Evolutionary conservation across 2,329 filamentous ascomycete genomes (phyloP).

Genomic region (Cladosporium cucumerinum): DNA sequence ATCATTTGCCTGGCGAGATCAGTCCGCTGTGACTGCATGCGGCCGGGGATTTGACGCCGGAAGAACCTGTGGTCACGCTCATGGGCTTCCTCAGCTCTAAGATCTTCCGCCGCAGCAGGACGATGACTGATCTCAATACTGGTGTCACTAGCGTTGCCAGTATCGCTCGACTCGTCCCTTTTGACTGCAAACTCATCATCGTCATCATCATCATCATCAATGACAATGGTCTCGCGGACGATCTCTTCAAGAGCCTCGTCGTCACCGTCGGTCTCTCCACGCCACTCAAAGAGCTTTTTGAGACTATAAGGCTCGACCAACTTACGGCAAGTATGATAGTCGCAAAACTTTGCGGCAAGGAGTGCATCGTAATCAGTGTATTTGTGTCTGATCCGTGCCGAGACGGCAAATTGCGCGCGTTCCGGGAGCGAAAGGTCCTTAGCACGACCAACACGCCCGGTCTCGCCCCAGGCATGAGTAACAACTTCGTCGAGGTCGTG

Average conservation of each 20-base stretch:
- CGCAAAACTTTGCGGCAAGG: slow-evolving; percentile 45
- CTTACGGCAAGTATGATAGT: slow-evolving; percentile 53
- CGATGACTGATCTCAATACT: slow-evolving; percentile 31
- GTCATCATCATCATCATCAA: slow-evolving; percentile 61
- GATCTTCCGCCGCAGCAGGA: slow-evolving; percentile 26
- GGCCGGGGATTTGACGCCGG: background rate
- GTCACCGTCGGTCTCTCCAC: slow-evolving; percentile 52
- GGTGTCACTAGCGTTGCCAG: slow-evolving; percentile 27
- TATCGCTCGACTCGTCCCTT: slow-evolving; percentile 25
- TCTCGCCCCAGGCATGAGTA: slow-evolving; percentile 59
- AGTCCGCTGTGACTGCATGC: slow-evolving; percentile 9
- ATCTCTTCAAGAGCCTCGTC: slow-evolving; percentile 55
- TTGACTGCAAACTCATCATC: slow-evolving; percentile 30
- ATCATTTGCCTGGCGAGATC: slow-evolving; percentile 22
- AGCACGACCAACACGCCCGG: slow-evolving; percentile 57
- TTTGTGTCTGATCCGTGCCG: slow-evolving; percentile 59
- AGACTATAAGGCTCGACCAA: slow-evolving; percentile 55
- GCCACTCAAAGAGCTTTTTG: slow-evolving; percentile 59
- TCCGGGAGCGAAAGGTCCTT: slow-evolving; percentile 52
- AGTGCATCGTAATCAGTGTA: slow-evolving; percentile 63
- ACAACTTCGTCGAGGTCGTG: slow-evolving; percentile 57
- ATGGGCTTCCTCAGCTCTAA: slow-evolving; percentile 29
- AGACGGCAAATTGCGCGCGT: slow-evolving; percentile 59
- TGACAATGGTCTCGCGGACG: slow-evolving; percentile 61
- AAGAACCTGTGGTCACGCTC: slow-evolving; percentile 23